These are phyloP conservation scores for Fusarium sp. DNA, from an alignment of 2,329 filamentous ascomycete species.

Conservation along the genomic window DNA sequence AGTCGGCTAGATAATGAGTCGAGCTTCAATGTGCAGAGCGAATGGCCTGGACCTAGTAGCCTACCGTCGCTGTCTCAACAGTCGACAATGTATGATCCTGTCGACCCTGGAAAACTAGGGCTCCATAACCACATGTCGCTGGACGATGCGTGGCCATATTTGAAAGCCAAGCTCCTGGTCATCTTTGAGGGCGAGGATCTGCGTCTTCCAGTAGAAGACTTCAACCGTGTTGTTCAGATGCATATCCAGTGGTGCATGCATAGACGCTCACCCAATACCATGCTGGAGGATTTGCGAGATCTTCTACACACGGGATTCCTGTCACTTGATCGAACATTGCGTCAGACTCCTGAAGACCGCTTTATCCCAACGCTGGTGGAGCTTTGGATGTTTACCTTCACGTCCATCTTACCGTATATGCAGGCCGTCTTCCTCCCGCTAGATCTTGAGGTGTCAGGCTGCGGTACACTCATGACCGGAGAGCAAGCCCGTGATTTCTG, in stretches of 20 bases:
- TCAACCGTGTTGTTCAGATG: constrained; percentile 82
- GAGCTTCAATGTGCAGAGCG: constrained; percentile 52
- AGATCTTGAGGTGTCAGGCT: constrained; percentile 91
- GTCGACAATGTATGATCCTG: constrained; percentile 62
- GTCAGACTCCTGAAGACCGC: constrained; percentile 82
- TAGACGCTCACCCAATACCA: constrained; percentile 73
- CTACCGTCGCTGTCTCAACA: constrained; percentile 58
- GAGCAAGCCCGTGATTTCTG: constrained; percentile 91
- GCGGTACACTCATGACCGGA: constrained; percentile 79
- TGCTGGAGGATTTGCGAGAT: constrained; percentile 81
- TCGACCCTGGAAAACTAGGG: constrained; percentile 64
- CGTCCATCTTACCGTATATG: constrained; percentile 89
- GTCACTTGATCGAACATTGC: constrained; percentile 85
- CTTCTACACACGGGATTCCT: constrained; percentile 84
- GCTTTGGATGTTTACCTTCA: constrained; percentile 94
- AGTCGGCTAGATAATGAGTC: constrained; percentile 65
- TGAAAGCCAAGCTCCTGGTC: constrained; percentile 79
- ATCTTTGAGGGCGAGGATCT: constrained; percentile 86
- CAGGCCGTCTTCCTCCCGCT: constrained; percentile 94
- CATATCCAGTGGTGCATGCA: constrained; percentile 84
- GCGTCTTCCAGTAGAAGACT: constrained; percentile 82
- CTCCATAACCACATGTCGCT: constrained; percentile 76
- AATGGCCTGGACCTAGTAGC: constrained; percentile 67
- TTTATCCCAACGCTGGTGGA: constrained; percentile 92
- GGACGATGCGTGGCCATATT: constrained; percentile 85